Evolutionary conservation across 2,329 filamentous ascomycete genomes (phyloP), one percentile per base, ranked within the genome.

Genomic region (Neofusicoccum parvum): DNA sequence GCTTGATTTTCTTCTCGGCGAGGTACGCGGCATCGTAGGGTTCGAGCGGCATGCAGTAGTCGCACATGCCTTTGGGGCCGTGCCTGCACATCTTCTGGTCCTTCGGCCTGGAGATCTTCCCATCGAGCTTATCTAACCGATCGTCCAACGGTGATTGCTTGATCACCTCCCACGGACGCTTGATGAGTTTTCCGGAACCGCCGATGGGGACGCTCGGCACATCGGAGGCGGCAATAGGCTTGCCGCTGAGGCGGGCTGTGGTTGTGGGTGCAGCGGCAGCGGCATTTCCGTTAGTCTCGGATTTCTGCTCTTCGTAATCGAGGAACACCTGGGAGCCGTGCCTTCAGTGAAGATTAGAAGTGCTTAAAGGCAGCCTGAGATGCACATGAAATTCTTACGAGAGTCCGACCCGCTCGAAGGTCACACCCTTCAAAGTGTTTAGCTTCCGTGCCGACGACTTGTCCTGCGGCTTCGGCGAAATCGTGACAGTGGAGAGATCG

Each of bases 51-150:
- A 96, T 96, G 81, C 95, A 99, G 80, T 97, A 96, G 80, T 99
- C 95, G 79, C 95, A 99, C 95, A 99, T 99, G 76, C 95, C 95
- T 80, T 97, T 98, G 60, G 91, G 89, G 1, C 94, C 94, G 77
- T 99, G 95, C 68, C 92, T 90, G 81, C 95, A 99, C 93, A 99
- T 95, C 75, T 91, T 92, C 66, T 80, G 77, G 76, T 96, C 92
- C 66, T 85, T 85, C 68, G 86, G 86, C 68, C 94, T 85, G 20
- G 87, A 82, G 60, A 97, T 97, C 81, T 97, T 99, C 70, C 95
- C 95, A 83, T 95, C 90, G 70, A 89, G 86, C 79, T 88, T 92
- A 78, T 99, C 95, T 74, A 99, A 81, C 65, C 86, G 83, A 75
- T 99, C 90, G 75, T 99, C 96, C 10, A 99, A 84, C 2, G 89